Evolutionary conservation across 2,329 filamentous ascomycete species (phyloP).

Genomic region (Aspergillus fischeri): DNA sequence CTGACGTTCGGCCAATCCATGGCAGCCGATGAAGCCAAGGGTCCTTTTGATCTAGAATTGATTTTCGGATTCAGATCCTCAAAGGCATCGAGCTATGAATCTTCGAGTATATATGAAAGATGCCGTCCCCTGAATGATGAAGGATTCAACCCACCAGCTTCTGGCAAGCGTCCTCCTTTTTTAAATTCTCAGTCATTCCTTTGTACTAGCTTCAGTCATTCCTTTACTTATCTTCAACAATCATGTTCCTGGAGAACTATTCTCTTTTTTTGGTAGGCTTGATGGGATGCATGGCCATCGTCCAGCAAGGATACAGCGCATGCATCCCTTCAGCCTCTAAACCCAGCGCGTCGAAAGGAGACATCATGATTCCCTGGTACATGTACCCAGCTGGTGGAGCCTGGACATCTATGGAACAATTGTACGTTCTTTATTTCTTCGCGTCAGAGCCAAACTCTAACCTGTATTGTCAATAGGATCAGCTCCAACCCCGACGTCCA

Average conservation of each 20-base stretch:
- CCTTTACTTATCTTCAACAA: not conserved
- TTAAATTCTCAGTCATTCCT: not conserved
- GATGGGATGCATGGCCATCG: not conserved
- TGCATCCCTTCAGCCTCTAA: not conserved
- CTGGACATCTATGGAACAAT: slow-evolving; percentile 14
- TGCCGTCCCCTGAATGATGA: not conserved
- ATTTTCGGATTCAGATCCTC: not conserved
- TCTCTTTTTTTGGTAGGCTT: not conserved
- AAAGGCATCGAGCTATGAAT: not conserved
- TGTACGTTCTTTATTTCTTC: not conserved
- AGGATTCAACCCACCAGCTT: not conserved
- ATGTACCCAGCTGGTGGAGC: slow-evolving; percentile 14
- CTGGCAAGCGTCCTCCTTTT: not conserved
- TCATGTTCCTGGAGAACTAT: not conserved
- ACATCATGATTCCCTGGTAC: slow-evolving; percentile 16
- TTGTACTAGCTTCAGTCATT: not conserved
- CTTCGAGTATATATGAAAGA: not conserved
- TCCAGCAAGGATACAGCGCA: not conserved
- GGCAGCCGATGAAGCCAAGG: not conserved
- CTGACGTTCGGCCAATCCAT: too few species aligned
- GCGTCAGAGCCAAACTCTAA: not conserved
- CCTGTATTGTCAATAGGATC: not conserved
- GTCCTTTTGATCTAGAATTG: not conserved
- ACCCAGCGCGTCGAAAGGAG: not conserved
- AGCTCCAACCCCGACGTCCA: slow-evolving; percentile 11